phyloP scores from a whole-genome alignment of 1,139 yeast species.

The Hyphopichia khmerensis region DNA sequence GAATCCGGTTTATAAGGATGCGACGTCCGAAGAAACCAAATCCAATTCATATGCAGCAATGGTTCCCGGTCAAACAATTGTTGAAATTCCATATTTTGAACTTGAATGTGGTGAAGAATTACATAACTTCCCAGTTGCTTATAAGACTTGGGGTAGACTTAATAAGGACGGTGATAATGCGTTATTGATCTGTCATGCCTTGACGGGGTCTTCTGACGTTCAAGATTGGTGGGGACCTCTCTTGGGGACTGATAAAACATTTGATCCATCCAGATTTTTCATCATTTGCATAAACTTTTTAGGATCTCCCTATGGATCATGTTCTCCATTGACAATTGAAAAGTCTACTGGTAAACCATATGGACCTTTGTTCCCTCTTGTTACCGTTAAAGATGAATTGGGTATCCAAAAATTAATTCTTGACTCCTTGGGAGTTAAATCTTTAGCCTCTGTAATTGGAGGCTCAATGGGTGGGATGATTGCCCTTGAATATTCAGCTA shows the following conservation, averaged over 20 bases:
- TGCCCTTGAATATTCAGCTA: slow-evolving; percentile 75
- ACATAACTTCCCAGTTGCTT: slow-evolving; percentile 82
- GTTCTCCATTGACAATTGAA: slow-evolving; percentile 82
- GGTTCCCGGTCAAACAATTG: slow-evolving; percentile 79
- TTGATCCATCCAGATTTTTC: slow-evolving; percentile 86
- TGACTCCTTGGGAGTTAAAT: slow-evolving; percentile 69
- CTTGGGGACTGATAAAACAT: slow-evolving; percentile 80
- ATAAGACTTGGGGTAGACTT: slow-evolving; percentile 90
- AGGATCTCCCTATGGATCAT: slow-evolving; percentile 96
- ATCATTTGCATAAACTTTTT: slow-evolving; percentile 84
- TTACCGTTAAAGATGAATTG: slow-evolving; percentile 89
- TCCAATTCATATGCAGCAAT: slow-evolving; percentile 68
- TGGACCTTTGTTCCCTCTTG: slow-evolving; percentile 94
- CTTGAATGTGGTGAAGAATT: slow-evolving; percentile 84
- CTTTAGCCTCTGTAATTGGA: slow-evolving; percentile 84
- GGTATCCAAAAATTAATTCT: slow-evolving; percentile 74
- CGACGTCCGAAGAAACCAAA: slow-evolving; percentile 45
- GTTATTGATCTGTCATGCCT: slow-evolving; percentile 87
- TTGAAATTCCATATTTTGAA: slow-evolving; percentile 70
- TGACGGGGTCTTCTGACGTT: slow-evolving; percentile 94
- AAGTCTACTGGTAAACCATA: slow-evolving; percentile 70
- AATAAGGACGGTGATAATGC: slow-evolving; percentile 69
- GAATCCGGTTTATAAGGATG: slow-evolving; percentile 27
- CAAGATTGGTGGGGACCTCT: slow-evolving; percentile 99
- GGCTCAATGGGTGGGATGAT: slow-evolving; percentile 99